Evolutionary conservation across 768 basidiomycete species (phyloP).

Genomic region (Xerocomus spinulosus): DNA sequence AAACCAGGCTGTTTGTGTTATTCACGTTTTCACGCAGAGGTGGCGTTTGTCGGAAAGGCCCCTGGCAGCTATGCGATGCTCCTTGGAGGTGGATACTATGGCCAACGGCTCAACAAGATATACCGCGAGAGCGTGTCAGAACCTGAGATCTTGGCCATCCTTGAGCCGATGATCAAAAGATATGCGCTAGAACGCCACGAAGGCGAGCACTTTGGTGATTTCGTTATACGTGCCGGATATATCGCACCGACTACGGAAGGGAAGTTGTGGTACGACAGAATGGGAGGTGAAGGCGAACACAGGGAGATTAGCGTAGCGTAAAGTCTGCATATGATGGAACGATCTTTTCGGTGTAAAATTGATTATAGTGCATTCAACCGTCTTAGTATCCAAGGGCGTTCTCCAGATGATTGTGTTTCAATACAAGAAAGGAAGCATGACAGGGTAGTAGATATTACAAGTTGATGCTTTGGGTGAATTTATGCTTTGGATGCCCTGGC

Average conservation of each 20-base stretch:
- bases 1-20: neutral
- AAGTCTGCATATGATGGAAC: neutral
- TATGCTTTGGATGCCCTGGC: slow-evolving; percentile 17
- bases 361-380: too few relatives aligned
- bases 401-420: too few relatives aligned
- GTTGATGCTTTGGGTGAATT: too few relatives aligned
- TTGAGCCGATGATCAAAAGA: slow-evolving; percentile 89
- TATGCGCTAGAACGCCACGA: slow-evolving; percentile 84
- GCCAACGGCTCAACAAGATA: slow-evolving; percentile 94
- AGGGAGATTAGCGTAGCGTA: slow-evolving; percentile 28
- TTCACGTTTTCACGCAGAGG: slow-evolving; percentile 47
- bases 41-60: slow-evolving; percentile 96
- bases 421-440: too few relatives aligned
- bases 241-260: slow-evolving; percentile 83
- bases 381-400: too few relatives aligned
- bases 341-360: neutral
- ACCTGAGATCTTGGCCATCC: slow-evolving; percentile 85
- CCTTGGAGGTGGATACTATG: slow-evolving; percentile 92
- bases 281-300: slow-evolving; percentile 73
- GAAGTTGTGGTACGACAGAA: slow-evolving; percentile 79
- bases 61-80: slow-evolving; percentile 91
- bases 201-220: slow-evolving; percentile 95
- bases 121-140: slow-evolving; percentile 89
- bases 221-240: slow-evolving; percentile 87
- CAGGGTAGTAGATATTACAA: too few relatives aligned